Percentiles rank a stretch among this genome's conserved stretches.
phyloP scores from a whole-genome alignment of 2,329 filamentous ascomycete genomes.

The Pleomassaria siparia region DNA sequence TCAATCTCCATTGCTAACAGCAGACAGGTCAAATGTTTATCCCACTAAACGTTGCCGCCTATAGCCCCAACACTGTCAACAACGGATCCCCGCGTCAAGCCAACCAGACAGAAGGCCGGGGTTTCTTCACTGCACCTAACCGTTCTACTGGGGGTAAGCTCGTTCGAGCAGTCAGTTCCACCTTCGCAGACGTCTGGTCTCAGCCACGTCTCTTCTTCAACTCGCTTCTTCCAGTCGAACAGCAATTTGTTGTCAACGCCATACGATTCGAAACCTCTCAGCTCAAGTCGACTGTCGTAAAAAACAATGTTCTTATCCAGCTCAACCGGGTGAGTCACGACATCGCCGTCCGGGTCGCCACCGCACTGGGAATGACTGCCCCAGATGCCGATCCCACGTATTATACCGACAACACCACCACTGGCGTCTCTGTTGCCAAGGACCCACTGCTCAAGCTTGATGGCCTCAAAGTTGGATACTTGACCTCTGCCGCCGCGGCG shows the following conservation, averaged over 20 bases:
- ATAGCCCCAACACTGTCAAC: slow-evolving; percentile 69
- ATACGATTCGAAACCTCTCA: slow-evolving; percentile 71
- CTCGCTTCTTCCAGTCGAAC: slow-evolving; percentile 64
- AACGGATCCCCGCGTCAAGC: slow-evolving; percentile 65
- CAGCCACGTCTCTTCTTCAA: slow-evolving; percentile 76
- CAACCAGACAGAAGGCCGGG: slow-evolving; percentile 62
- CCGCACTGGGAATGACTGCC: slow-evolving; percentile 60
- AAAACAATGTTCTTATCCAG: slow-evolving; percentile 66
- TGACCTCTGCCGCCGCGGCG: slow-evolving; percentile 52
- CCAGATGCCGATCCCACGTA: slow-evolving; percentile 63
- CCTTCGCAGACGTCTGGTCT: slow-evolving; percentile 71
- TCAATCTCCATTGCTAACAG: slow-evolving; percentile 12
- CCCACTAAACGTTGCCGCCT: slow-evolving; percentile 65
- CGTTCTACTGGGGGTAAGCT: slow-evolving; percentile 58
- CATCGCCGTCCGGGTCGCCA: slow-evolving; percentile 65
- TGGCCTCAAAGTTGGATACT: slow-evolving; percentile 64
- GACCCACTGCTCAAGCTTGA: slow-evolving; percentile 61
- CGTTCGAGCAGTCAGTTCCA: slow-evolving; percentile 59
- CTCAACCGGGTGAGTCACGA: slow-evolving; percentile 70
- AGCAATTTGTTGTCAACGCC: slow-evolving; percentile 72
- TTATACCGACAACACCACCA: slow-evolving; percentile 70
- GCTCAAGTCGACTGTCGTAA: slow-evolving; percentile 59
- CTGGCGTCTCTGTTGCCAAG: slow-evolving; percentile 61
- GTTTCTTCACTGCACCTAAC: slow-evolving; percentile 69
- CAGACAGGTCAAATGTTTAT: slow-evolving; percentile 62